Evolutionary conservation across 495 filamentous ascomycete genomes (phyloP), one percentile per base, ranked within the genome.

Genomic region (Aspergillus indologenus): DNA sequence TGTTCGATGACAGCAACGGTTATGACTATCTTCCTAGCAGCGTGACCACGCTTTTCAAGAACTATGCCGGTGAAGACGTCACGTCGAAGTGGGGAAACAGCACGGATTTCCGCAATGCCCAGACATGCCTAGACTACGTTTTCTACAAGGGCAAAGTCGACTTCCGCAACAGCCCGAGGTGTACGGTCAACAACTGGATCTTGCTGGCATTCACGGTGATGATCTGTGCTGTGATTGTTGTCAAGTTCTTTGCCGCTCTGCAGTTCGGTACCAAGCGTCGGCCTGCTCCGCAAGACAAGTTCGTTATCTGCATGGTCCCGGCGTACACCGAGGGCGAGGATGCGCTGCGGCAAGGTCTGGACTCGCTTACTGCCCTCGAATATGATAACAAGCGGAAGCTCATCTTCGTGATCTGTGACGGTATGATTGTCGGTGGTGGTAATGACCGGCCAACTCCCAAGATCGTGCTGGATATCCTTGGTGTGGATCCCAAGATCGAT

Each of bases 291-390:
- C 94, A 98, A 73, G 94, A 98, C 70, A 98, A 97, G 70, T 98
- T 98, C 59, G 94, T 98, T 59, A 97, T 98, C 61, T 98, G 94
- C 77, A 89, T 96, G 72, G 90, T 98, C 54, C 94, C 94, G 19
- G 94, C 94, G 14, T 98, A 98, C 69, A 98, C 94, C 0, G 94
- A 98, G 78, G 94, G 92, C 59, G 94, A 98, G 76, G 92, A 98
- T 70, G 88, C 90, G 19, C 75, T 98, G 20, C 82, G 94, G 49
- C 92, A 96, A 66, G 92, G 91, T 31, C 81, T 98, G 6, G 94
- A 98, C 69, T 98, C 94, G 3, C 81, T 97, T 58, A 96, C 94
- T 18, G 91, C 91, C 18, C 81, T 98, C 40, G 86, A 94, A 57
- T 98, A 98, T 64, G 94, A 98, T 73, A 96, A 98, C 75, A 98